Evolutionary conservation across 2,329 filamentous ascomycete species (phyloP), one percentile per base, ranked within the genome.

Genomic region (Trichoderma lentiforme): DNA sequence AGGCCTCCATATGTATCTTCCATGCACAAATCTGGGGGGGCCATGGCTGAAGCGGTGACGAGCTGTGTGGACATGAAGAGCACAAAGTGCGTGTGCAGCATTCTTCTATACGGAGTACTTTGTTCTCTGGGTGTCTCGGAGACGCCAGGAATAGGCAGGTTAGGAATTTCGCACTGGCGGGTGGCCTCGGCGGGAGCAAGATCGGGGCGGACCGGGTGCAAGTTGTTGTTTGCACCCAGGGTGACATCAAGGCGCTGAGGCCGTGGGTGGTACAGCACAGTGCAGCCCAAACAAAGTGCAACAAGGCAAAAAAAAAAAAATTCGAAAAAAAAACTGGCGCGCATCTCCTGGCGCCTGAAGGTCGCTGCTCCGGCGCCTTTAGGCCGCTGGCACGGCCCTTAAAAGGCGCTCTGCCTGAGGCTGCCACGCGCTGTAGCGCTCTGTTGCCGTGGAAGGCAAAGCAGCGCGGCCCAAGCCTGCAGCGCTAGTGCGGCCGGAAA

Each of bases 401-500:
- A n/a, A 51, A 34, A 47, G 26, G n/a, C 58, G 26, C 39, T 51
- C 60, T 73, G 79, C 80, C 80, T 81, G 74, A 81, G 80, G 80
- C 80, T 78, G 76, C 78, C 71, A 78, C 74, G 65, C 72, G 21
- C 51, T 57, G 21, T 51, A 53, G 47, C 47, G 47, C 57, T 30
- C 65, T 58, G 79, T 81, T 81, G 79, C 78, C 75, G 76, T 78
- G 79, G 78, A 77, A 75, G 74, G 73, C 47, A 68, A 71, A 58
- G 43, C 68, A 58, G 34, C 36, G 60, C 34, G 57, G 47, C 71
- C 71, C 43, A 74, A 60, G 71, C 53, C 68, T 71, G 72, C 75
- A 73, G 73, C 74, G 71, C 77, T 78, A 79, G 80, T 75, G 76
- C 73, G 75, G 76, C 79, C 85, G 85, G 86, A 81, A 72, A 72